Conservation (phyloP, 768 basidiomycete genomes). For the Butyriboletus loyo region DNA sequence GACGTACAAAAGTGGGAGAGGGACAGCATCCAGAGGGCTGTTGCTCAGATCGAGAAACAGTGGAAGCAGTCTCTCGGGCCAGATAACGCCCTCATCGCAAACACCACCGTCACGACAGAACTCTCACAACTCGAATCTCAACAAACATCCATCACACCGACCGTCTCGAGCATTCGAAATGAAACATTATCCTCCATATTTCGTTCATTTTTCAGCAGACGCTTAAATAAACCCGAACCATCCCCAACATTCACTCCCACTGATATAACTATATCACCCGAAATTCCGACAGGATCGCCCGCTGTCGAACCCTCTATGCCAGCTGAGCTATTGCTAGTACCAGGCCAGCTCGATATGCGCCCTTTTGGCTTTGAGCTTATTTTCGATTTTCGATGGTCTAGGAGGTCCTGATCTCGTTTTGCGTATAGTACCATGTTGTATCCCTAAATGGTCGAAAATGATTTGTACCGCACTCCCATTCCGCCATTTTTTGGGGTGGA, state of each 20-base stretch:
- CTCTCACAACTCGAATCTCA: constrained; percentile 18
- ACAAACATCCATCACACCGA: constrained; percentile 7
- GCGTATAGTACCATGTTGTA: constrained; percentile 20
- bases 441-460: constrained; percentile 9
- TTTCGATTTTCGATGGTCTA: constrained; percentile 72
- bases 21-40: constrained; percentile 52
- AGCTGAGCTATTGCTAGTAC: constrained; percentile 24
- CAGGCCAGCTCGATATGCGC: constrained; percentile 67
- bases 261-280: neutral
- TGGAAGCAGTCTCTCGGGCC: constrained; percentile 28
- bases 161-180: constrained; percentile 6
- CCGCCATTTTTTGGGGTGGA: neutral
- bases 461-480: constrained; percentile 9
- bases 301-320: constrained; percentile 11
- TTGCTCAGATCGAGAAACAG: constrained; percentile 34
- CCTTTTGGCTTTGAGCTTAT: constrained; percentile 70
- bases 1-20: constrained; percentile 75
- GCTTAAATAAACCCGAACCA: constrained; percentile 1
- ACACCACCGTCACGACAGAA: constrained; percentile 25
- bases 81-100: constrained; percentile 17
- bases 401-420: constrained; percentile 12
- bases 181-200: constrained; percentile 24
- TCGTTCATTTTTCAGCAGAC: constrained; percentile 23
- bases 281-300: constrained; percentile 4
- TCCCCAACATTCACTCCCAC: neutral